A percentile compares a stretch with the other conserved stretches of the same genome.
These are phyloP conservation scores for Phytophthora melonis DNA, from an alignment of 352 stramenopile genomes.

Conservation along the genomic window DNA sequence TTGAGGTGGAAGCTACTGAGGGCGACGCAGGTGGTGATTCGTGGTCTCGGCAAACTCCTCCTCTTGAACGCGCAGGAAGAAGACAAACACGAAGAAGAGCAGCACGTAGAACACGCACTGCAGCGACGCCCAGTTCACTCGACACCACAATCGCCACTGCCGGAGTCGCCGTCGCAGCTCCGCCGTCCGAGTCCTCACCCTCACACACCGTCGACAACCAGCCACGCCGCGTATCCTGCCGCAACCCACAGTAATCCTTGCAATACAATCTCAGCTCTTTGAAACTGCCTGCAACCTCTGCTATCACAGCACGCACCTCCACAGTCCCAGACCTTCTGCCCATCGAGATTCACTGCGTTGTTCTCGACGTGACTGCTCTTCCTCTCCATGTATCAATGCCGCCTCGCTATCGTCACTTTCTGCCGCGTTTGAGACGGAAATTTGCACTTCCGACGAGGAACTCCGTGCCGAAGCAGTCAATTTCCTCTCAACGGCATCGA, in stretches of 20 bases:
- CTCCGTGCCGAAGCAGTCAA: conserved; percentile 11
- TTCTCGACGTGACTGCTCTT: conserved; percentile 3
- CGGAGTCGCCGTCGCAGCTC: conserved; percentile 17
- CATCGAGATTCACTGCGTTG: conserved; percentile 12
- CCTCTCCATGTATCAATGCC: conserved; percentile 13
- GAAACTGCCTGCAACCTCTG: neutral
- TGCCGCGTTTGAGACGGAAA: conserved; percentile 1
- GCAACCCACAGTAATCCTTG: conserved; percentile 11
- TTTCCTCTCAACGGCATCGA: conserved; percentile 25
- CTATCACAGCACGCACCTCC: conserved; percentile 10
- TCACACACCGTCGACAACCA: conserved; percentile 11
- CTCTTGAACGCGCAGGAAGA: conserved; percentile 71
- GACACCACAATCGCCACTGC: conserved; percentile 64
- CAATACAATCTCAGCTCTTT: neutral
- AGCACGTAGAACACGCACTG: conserved; percentile 72
- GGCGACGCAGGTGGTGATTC: conserved; percentile 20
- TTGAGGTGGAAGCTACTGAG: conserved; percentile 6
- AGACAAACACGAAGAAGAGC: conserved; percentile 69
- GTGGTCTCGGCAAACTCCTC: conserved; percentile 56
- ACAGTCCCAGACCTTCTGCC: conserved; percentile 14
- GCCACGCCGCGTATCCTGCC: conserved; percentile 13
- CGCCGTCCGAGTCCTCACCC: neutral
- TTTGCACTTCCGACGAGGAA: conserved; percentile 19
- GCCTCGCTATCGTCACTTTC: conserved; percentile 8
- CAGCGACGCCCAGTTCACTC: conserved; percentile 61